phyloP scores from a whole-genome alignment of 768 basidiomycete species.

The Leccinum obscurum region DNA sequence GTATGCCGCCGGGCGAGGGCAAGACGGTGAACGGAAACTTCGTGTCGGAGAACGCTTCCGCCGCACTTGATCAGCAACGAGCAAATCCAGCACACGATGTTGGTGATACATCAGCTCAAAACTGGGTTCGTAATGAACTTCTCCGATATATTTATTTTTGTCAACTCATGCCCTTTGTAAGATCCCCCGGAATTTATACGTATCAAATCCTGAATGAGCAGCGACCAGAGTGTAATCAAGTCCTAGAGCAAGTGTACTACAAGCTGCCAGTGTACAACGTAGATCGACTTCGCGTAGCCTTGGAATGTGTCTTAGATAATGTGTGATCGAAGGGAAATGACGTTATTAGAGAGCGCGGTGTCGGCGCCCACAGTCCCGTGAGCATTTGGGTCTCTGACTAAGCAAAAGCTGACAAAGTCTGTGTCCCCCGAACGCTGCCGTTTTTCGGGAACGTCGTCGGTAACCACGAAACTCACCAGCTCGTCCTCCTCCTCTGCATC shows the following conservation, averaged over 20 bases:
- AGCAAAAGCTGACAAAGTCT: conserved; percentile 14
- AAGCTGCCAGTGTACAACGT: conserved; percentile 21
- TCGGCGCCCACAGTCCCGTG: too few relatives aligned
- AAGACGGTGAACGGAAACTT: conserved; percentile 20
- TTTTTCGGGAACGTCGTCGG: background rate
- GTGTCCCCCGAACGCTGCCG: background rate
- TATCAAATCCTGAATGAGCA: conserved; percentile 53
- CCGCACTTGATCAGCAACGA: conserved; percentile 23
- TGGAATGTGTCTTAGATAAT: too few relatives aligned
- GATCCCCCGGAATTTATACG: conserved; percentile 34
- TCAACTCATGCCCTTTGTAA: conserved; percentile 20
- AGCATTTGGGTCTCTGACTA: conserved; percentile 16
- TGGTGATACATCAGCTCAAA: conserved; percentile 34
- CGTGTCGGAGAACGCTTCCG: conserved; percentile 1
- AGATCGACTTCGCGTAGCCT: too few relatives aligned
- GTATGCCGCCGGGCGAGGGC: conserved; percentile 17
- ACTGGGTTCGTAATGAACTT: conserved; percentile 35
- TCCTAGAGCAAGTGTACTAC: conserved; percentile 49
- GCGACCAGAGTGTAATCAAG: conserved; percentile 48
- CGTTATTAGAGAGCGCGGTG: too few relatives aligned
- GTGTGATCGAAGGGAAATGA: too few relatives aligned
- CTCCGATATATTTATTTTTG: conserved; percentile 10
- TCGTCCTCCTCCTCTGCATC: conserved; percentile 1
- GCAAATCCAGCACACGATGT: conserved; percentile 33
- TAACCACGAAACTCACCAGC: background rate